These are phyloP conservation scores for Canna indica DNA, from an alignment of 176 grass and related monocot species.

Conservation along the genomic window DNA sequence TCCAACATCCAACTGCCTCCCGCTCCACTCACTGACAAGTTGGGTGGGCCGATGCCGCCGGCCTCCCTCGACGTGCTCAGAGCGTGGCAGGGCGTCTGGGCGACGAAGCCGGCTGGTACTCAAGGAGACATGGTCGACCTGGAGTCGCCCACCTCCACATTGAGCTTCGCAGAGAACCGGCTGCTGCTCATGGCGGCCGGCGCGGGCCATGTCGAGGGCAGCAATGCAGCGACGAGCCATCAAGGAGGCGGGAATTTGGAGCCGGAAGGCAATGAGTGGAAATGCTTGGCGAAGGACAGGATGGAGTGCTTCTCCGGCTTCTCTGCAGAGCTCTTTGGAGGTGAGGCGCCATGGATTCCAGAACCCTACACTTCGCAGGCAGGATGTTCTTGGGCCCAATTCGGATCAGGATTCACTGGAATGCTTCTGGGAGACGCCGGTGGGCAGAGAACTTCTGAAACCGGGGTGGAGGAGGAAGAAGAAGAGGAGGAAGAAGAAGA, in stretches of 20 bases:
- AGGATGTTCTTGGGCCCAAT: not conserved
- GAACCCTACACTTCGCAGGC: constrained; percentile 14
- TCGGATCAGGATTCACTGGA: constrained; percentile 42
- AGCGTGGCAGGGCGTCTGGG: not conserved
- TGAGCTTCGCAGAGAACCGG: constrained; percentile 56
- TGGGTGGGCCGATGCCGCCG: too few species aligned
- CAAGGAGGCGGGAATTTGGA: constrained; percentile 25
- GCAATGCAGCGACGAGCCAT: constrained; percentile 11
- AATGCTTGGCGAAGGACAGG: constrained; percentile 33
- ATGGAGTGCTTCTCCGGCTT: not conserved
- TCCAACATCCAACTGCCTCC: not conserved
- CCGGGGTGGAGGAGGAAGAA: constrained; percentile 26
- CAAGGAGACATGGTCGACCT: constrained; percentile 36
- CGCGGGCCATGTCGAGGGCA: constrained; percentile 27
- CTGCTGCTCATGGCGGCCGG: constrained; percentile 14
- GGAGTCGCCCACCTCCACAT: constrained; percentile 83
- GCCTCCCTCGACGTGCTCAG: not conserved
- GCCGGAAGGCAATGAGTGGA: constrained; percentile 38
- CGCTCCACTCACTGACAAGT: too few species aligned
- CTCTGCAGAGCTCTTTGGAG: constrained; percentile 12
- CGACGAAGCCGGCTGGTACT: constrained; percentile 23
- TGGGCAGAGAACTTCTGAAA: constrained; percentile 29
- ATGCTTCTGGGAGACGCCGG: constrained; percentile 51
- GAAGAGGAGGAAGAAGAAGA: not conserved
- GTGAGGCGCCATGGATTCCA: constrained; percentile 45